Evolutionary conservation across 2,329 filamentous ascomycete species (phyloP).

Genomic region (Xylariaceae sp.): DNA sequence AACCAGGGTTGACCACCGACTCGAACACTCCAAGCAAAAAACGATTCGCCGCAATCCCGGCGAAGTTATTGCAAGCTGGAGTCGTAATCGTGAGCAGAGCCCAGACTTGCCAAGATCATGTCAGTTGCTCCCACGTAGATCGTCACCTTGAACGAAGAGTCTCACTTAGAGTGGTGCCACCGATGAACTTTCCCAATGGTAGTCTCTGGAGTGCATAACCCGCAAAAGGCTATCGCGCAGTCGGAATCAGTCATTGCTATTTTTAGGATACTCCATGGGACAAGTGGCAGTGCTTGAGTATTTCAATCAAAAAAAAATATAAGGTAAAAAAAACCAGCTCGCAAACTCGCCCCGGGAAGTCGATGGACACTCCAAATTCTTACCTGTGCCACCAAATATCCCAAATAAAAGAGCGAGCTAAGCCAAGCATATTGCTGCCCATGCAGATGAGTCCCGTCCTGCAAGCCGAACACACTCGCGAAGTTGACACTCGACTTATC

Average conservation of each 20-base stretch:
- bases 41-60: constrained; percentile 24
- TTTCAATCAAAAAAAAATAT: no score
- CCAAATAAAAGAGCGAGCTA: constrained; percentile 28
- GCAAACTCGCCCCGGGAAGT: no score
- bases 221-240: constrained; percentile 15
- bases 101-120: constrained; percentile 18
- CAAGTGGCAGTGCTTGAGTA: no score
- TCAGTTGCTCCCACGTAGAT: background rate
- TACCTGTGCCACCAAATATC: constrained; percentile 25
- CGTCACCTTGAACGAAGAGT: background rate
- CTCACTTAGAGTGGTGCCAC: constrained; percentile 19
- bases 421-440: constrained; percentile 53
- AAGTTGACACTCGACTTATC: constrained; percentile 45
- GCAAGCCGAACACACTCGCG: constrained; percentile 46
- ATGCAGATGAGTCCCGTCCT: constrained; percentile 43
- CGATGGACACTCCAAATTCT: no score
- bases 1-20: constrained; percentile 27
- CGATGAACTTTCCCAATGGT: constrained; percentile 26
- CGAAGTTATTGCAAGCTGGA: constrained; percentile 26
- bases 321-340: no score
- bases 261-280: no score
- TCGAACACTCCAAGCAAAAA: constrained; percentile 28
- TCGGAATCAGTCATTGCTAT: no score
- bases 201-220: constrained; percentile 26
- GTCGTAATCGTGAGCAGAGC: constrained; percentile 27